Evolutionary conservation across 2,329 filamentous ascomycete species (phyloP).

Genomic region (Knufia petricola): DNA sequence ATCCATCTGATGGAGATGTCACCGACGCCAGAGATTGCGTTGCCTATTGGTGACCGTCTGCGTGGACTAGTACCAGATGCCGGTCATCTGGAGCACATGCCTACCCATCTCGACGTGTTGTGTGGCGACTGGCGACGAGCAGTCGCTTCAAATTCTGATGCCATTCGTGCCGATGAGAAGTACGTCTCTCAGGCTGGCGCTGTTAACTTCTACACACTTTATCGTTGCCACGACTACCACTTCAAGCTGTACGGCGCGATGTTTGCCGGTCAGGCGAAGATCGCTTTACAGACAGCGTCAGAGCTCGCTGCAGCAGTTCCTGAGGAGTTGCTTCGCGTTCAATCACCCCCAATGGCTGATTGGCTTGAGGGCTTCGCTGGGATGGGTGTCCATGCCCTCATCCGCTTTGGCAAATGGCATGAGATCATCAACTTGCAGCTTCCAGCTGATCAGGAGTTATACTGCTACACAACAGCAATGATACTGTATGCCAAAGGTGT

Average conservation of each 20-base stretch:
- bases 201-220: constrained; percentile 66
- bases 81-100: constrained; percentile 68
- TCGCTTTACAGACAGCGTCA: constrained; percentile 52
- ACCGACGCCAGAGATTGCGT: constrained; percentile 50
- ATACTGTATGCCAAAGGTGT: constrained; percentile 59
- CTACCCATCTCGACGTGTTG: constrained; percentile 64
- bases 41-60: constrained; percentile 52
- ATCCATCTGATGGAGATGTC: constrained; percentile 76
- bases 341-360: constrained; percentile 66
- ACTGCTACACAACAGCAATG: constrained; percentile 61
- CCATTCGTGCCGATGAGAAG: constrained; percentile 58
- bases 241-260: constrained; percentile 69
- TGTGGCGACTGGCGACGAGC: constrained; percentile 61
- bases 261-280: constrained; percentile 57
- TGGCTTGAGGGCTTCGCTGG: constrained; percentile 64
- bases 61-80: constrained; percentile 58
- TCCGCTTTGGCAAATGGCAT: constrained; percentile 65
- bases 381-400: constrained; percentile 57
- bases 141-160: constrained; percentile 56
- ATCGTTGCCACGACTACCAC: constrained; percentile 65
- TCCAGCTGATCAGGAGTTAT: constrained; percentile 51
- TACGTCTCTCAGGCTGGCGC: constrained; percentile 52
- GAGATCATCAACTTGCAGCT: constrained; percentile 51
- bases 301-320: constrained; percentile 55
- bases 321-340: constrained; percentile 51